Conservation (phyloP, 108 stramenopile genomes). For the Asterionellopsis glacialis region DNA sequence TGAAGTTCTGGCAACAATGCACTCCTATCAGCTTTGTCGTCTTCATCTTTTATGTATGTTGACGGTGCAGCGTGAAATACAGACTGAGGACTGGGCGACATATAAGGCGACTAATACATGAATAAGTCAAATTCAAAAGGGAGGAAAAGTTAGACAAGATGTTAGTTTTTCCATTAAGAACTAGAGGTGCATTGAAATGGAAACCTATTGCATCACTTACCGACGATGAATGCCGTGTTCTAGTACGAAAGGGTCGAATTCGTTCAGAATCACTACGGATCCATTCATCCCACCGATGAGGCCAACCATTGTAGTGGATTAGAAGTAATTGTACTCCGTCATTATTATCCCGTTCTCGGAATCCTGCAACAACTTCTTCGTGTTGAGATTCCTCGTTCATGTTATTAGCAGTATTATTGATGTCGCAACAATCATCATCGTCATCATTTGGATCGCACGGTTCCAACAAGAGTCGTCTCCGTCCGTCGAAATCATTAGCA, state of each 20-base stretch:
- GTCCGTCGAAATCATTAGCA: conserved; percentile 73
- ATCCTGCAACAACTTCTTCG: background rate
- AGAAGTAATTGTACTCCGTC: conserved; percentile 65
- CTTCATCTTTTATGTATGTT: conserved; percentile 55
- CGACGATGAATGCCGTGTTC: conserved; percentile 56
- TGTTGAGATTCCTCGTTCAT: conserved; percentile 5
- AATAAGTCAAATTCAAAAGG: background rate
- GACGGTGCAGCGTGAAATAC: conserved; percentile 61
- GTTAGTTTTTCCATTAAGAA: background rate
- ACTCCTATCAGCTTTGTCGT: conserved; percentile 48
- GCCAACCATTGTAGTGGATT: conserved; percentile 99
- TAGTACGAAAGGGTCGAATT: conserved; percentile 83
- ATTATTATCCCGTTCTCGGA: conserved; percentile 43
- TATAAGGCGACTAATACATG: conserved; percentile 21
- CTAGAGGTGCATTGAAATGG: background rate
- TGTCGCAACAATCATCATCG: conserved; percentile 31
- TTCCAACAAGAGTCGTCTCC: conserved; percentile 67
- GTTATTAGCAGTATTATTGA: conserved; percentile 28
- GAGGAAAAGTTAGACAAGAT: background rate
- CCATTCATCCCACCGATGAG: conserved; percentile 98
- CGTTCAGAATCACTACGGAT: conserved; percentile 81
- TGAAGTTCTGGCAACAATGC: conserved; percentile 61
- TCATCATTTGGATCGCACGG: conserved; percentile 26
- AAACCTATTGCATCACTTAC: conserved; percentile 6
- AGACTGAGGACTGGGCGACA: conserved; percentile 62